Percentiles rank a stretch among this genome's conserved stretches.
Evolutionary conservation across 2,329 filamentous ascomycete genomes (phyloP).

Genomic region (Fusarium sp.): DNA sequence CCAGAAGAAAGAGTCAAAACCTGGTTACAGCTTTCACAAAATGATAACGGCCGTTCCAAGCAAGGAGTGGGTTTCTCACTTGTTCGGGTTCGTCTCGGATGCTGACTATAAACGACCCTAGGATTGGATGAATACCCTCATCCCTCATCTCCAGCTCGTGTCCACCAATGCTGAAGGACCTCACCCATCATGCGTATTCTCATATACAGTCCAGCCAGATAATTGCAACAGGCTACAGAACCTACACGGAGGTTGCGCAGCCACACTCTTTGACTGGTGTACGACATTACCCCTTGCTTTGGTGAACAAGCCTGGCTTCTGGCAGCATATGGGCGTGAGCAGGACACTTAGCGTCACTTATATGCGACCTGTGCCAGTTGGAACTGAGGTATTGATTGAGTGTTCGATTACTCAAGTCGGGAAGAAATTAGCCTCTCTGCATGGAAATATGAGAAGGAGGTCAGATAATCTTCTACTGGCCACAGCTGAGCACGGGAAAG

Average conservation of each 20-base stretch:
- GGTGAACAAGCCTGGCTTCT: slow-evolving; percentile 67
- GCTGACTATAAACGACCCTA: slow-evolving; percentile 34
- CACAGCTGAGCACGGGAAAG: slow-evolving; percentile 73
- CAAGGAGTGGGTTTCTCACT: slow-evolving; percentile 45
- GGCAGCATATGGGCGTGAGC: slow-evolving; percentile 71
- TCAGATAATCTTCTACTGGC: slow-evolving; percentile 64
- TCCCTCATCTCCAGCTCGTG: slow-evolving; percentile 54
- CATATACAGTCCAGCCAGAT: slow-evolving; percentile 59
- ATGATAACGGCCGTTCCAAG: slow-evolving; percentile 44
- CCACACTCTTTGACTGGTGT: slow-evolving; percentile 74
- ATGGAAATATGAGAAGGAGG: slow-evolving; percentile 64
- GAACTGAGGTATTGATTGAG: slow-evolving; percentile 62
- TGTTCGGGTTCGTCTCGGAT: no score
- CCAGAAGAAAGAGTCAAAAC: slow-evolving; percentile 46
- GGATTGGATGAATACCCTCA: slow-evolving; percentile 58
- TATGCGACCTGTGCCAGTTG: slow-evolving; percentile 68
- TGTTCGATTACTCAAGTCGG: slow-evolving; percentile 69
- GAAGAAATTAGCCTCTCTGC: slow-evolving; percentile 62
- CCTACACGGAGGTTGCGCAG: slow-evolving; percentile 71
- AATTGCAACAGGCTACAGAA: slow-evolving; percentile 66
- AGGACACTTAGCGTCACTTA: slow-evolving; percentile 75
- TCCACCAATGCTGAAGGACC: slow-evolving; percentile 47
- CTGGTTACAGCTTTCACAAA: slow-evolving; percentile 46
- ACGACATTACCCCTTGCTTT: slow-evolving; percentile 69
- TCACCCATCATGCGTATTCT: slow-evolving; percentile 56